phyloP scores from a whole-genome alignment of 2,329 filamentous ascomycete species.

The Exophiala xenobiotica region DNA sequence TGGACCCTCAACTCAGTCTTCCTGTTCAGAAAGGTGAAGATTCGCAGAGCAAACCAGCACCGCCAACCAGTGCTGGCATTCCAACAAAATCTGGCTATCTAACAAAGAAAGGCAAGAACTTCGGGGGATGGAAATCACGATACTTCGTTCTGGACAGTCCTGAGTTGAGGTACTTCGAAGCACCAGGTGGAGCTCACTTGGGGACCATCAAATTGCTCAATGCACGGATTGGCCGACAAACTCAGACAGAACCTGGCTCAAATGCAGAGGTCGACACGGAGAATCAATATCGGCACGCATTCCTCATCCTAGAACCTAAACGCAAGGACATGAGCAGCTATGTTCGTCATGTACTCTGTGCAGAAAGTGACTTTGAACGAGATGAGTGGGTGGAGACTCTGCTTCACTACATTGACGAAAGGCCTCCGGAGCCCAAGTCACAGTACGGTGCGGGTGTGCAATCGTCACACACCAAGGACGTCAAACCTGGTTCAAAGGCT shows the following conservation, averaged over 20 bases:
- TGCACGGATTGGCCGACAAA: conserved; percentile 91
- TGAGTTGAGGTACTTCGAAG: conserved; percentile 84
- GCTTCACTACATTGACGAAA: conserved; percentile 81
- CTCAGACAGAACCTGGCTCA: conserved; percentile 34
- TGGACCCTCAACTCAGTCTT: conserved; percentile 47
- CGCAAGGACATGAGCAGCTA: conserved; percentile 87
- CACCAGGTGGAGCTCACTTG: conserved; percentile 82
- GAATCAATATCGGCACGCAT: conserved; percentile 94
- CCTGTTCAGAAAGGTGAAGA: conserved; percentile 22
- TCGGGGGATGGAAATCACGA: conserved; percentile 94
- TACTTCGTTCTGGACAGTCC: conserved; percentile 70
- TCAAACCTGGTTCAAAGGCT: conserved; percentile 9
- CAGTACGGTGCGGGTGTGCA: conserved; percentile 36
- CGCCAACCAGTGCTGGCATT: conserved; percentile 58
- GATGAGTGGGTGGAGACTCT: conserved; percentile 92
- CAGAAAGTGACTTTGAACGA: conserved; percentile 88
- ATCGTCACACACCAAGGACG: conserved; percentile 29
- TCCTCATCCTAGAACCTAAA: conserved; percentile 91
- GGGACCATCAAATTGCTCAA: conserved; percentile 89
- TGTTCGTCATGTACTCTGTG: conserved; percentile 91
- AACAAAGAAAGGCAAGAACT: conserved; percentile 96
- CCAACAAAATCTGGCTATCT: conserved; percentile 83
- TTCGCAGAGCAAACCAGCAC: conserved; percentile 32
- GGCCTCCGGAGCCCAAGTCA: conserved; percentile 57
- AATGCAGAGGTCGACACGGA: conserved; percentile 69